A percentile compares a stretch with the other conserved stretches of the same genome.
phyloP scores from a whole-genome alignment of 1,284 basidiomycete species.

The Pseudozyma sp. region DNA sequence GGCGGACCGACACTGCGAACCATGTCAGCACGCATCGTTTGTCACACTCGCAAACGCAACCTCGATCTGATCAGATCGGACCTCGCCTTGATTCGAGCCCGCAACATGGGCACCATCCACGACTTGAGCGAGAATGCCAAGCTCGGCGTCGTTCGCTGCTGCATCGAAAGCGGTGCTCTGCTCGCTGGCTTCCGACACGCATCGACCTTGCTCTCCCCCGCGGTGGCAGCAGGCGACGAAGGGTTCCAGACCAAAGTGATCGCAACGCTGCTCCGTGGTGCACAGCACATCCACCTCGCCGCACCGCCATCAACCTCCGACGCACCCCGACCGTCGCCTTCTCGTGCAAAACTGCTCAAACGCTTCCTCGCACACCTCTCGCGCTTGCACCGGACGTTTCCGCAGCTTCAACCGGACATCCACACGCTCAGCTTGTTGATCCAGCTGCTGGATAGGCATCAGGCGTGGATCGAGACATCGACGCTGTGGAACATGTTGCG shows the following conservation, averaged over 20 bases:
- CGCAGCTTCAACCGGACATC: constrained; percentile 8
- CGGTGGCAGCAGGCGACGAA: background rate
- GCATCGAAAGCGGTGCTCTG: constrained; percentile 25
- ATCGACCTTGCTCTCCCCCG: background rate
- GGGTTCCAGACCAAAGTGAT: constrained; percentile 5
- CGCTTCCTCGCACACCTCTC: constrained; percentile 29
- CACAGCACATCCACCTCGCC: constrained; percentile 17
- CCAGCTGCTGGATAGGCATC: constrained; percentile 18
- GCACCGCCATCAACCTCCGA: background rate
- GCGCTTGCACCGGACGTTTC: constrained; percentile 13
- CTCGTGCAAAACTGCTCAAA: constrained; percentile 30
- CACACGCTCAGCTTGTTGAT: constrained; percentile 23
- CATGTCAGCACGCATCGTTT: constrained; percentile 35
- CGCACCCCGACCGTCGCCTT: constrained; percentile 9
- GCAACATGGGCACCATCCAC: constrained; percentile 7
- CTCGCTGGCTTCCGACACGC: constrained; percentile 18
- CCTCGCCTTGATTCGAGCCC: constrained; percentile 17
- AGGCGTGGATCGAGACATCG: constrained; percentile 19
- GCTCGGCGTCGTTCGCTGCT: constrained; percentile 22
- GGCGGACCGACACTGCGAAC: constrained; percentile 24
- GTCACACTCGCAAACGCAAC: constrained; percentile 28
- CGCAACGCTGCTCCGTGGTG: constrained; percentile 23
- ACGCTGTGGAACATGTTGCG: constrained; percentile 39
- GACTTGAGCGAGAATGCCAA: constrained; percentile 22
- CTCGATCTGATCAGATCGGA: constrained; percentile 30